Conservation (phyloP, 192 early-diverging fungal genomes). For the Coemansia sp. region DNA sequence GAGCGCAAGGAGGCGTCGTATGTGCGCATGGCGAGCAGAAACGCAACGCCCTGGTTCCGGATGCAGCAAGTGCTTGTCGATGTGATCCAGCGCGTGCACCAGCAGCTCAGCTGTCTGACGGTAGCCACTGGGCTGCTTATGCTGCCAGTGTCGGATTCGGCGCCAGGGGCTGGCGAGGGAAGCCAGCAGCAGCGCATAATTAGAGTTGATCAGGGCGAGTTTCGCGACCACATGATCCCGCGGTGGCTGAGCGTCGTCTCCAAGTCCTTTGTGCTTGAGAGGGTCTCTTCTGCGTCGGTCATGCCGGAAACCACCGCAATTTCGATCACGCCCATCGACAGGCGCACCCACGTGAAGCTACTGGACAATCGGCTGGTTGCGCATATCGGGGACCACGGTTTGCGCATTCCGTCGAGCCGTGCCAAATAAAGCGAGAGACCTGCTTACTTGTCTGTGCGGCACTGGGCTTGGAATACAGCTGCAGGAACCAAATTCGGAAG, state of each 20-base stretch:
- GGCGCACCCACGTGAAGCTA: neutral
- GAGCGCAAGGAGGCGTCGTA: conserved; percentile 27
- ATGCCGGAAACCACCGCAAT: neutral
- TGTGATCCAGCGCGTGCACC: conserved; percentile 24
- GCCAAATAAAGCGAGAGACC: neutral
- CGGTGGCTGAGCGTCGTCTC: conserved; percentile 33
- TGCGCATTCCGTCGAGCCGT: neutral
- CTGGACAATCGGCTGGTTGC: neutral
- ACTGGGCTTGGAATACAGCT: too few species aligned
- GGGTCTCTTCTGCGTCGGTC: too few species aligned
- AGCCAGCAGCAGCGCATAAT: conserved; percentile 13
- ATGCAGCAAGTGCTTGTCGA: conserved; percentile 45
- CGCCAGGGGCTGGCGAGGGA: conserved; percentile 11
- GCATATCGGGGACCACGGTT: conserved; percentile 2
- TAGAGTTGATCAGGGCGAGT: conserved; percentile 7
- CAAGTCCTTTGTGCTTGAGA: conserved; percentile 37
- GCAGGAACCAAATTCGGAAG: too few species aligned
- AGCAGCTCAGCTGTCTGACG: conserved; percentile 17
- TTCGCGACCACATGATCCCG: conserved; percentile 46
- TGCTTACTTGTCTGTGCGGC: too few species aligned
- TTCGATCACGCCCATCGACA: conserved; percentile 12
- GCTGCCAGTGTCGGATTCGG: conserved; percentile 16
- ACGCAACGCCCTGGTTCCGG: conserved; percentile 45
- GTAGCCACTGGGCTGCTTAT: conserved; percentile 32
- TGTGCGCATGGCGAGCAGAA: conserved; percentile 20